A percentile compares a stretch with the other conserved stretches of the same genome.
Evolutionary conservation across 73 alveolate species (phyloP).

Genomic region (Tetrahymena elliotti): DNA sequence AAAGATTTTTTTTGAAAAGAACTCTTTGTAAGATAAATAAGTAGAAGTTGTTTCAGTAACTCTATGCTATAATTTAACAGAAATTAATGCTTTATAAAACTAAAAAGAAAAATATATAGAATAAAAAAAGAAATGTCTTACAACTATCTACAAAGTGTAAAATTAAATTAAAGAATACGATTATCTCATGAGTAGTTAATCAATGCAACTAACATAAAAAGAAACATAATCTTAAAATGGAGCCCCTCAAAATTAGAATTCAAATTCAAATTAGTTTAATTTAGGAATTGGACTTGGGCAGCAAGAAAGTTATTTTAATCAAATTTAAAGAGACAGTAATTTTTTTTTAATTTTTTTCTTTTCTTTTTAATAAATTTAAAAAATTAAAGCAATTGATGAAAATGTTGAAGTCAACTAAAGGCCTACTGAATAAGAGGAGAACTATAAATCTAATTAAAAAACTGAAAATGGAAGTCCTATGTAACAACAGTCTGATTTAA

Average conservation of each 20-base stretch:
- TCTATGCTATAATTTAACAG: not conserved
- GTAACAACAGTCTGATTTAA: not conserved
- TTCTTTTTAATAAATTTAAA: too few species aligned
- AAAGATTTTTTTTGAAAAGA: not conserved
- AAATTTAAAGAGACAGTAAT: not conserved
- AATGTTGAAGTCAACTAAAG: not conserved
- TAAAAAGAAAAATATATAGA: not conserved
- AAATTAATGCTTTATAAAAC: not conserved
- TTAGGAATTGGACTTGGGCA: not conserved
- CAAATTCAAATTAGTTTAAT: too few species aligned
- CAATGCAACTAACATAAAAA: not conserved
- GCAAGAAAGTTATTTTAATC: not conserved
- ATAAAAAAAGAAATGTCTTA: not conserved
- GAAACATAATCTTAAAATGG: not conserved
- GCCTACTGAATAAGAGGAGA: not conserved
- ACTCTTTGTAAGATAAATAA: not conserved
- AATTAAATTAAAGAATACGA: not conserved
- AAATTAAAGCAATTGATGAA: not conserved
- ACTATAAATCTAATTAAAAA: not conserved
- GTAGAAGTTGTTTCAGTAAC: not conserved
- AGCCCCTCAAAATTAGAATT: not conserved
- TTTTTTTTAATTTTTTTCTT: too few species aligned
- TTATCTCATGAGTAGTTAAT: too few species aligned
- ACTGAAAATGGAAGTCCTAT: not conserved
- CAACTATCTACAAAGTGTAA: not conserved